A percentile compares a stretch with the other conserved stretches of the same genome.
Conservation (phyloP, 2,329 filamentous ascomycete species). For the Trichophyton schoenleinii region DNA sequence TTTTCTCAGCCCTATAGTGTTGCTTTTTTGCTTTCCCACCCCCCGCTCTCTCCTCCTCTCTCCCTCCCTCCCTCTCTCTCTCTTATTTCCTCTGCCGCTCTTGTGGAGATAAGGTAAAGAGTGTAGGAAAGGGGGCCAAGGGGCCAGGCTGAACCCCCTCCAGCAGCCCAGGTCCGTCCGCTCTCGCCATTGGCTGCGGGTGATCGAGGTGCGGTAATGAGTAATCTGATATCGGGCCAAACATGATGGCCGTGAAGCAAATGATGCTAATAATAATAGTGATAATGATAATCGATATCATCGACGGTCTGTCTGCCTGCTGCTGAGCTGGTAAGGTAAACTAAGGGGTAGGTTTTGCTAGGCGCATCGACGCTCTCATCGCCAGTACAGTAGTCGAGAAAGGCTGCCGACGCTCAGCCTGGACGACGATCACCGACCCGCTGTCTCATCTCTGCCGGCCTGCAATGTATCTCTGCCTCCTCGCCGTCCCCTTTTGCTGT, state of each 20-base stretch:
- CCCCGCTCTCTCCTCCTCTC: neutral
- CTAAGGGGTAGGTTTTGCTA: neutral
- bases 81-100: neutral
- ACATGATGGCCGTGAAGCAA: neutral
- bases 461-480: neutral
- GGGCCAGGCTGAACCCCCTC: neutral
- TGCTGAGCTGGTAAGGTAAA: neutral
- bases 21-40: neutral
- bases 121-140: neutral
- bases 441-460: neutral
- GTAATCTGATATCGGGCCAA: neutral
- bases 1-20: conserved; percentile 1
- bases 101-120: neutral
- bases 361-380: neutral
- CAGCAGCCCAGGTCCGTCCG: neutral
- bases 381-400: neutral
- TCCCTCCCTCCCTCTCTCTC: neutral
- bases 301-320: no score
- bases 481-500: neutral
- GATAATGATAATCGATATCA: no score
- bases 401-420: conserved; percentile 2
- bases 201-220: neutral
- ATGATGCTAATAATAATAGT: no score
- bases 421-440: neutral
- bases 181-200: neutral